These are phyloP conservation scores for Pseudevernia furfuracea DNA, from an alignment of 495 filamentous ascomycete genomes.

Conservation along the genomic window DNA sequence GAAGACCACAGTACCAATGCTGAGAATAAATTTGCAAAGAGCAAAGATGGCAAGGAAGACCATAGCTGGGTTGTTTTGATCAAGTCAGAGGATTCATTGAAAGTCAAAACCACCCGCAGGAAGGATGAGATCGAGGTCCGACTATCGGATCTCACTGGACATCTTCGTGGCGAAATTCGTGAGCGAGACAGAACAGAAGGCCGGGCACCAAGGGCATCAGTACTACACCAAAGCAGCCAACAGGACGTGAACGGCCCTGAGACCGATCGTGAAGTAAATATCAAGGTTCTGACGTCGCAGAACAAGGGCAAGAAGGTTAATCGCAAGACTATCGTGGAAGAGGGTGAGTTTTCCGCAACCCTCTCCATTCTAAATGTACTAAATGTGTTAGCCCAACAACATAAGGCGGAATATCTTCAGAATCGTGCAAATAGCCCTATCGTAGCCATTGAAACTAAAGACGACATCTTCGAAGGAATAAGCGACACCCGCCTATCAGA, in stretches of 20 bases:
- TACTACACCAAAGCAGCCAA: constrained; percentile 36
- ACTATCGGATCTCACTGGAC: constrained; percentile 63
- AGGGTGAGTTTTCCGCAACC: constrained; percentile 38
- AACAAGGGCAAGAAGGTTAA: constrained; percentile 88
- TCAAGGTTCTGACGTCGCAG: constrained; percentile 71
- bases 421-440: constrained; percentile 68
- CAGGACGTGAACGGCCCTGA: constrained; percentile 31
- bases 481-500: constrained; percentile 68
- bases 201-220: constrained; percentile 37
- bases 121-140: constrained; percentile 81
- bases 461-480: constrained; percentile 77
- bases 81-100: constrained; percentile 54
- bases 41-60: constrained; percentile 60
- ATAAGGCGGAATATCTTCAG: constrained; percentile 54
- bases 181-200: constrained; percentile 62
- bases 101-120: constrained; percentile 63
- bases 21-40: constrained; percentile 40
- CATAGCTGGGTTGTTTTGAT: constrained; percentile 74
- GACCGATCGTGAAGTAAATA: constrained; percentile 56
- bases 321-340: constrained; percentile 74
- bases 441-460: constrained; percentile 79
- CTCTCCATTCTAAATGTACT: constrained; percentile 7
- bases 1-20: constrained; percentile 24
- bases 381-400: constrained; percentile 45
- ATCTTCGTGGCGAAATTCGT: constrained; percentile 75